Percentiles rank a stretch among this genome's conserved stretches.
Conservation (phyloP, 2,329 filamentous ascomycete genomes). For the Xylaria sp. region DNA sequence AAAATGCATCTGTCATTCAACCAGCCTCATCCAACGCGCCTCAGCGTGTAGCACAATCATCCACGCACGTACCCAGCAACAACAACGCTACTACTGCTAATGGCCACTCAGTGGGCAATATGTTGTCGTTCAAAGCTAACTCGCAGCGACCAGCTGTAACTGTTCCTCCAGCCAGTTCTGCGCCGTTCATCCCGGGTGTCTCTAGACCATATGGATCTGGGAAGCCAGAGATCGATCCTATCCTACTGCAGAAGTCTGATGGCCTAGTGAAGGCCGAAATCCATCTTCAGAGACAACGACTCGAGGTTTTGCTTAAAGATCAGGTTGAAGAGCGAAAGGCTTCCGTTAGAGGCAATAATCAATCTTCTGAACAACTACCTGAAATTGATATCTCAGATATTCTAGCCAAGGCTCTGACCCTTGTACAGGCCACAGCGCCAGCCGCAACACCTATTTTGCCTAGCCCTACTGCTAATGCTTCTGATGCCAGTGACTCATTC, state of each 20-base stretch:
- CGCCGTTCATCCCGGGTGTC: constrained; percentile 52
- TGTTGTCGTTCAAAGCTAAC: constrained; percentile 53
- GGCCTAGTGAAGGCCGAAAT: constrained; percentile 85
- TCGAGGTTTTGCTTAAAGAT: constrained; percentile 82
- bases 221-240: constrained; percentile 79
- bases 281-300: constrained; percentile 79
- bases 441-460: constrained; percentile 65
- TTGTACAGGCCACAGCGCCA: constrained; percentile 76
- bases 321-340: constrained; percentile 74
- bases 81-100: constrained; percentile 40
- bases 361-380: constrained; percentile 63
- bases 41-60: constrained; percentile 42
- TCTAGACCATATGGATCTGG: constrained; percentile 58
- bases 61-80: constrained; percentile 35
- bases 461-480: constrained; percentile 65
- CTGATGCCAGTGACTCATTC: constrained; percentile 79
- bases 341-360: constrained; percentile 56
- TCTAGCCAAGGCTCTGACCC: constrained; percentile 74
- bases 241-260: constrained; percentile 87
- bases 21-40: constrained; percentile 40
- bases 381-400: constrained; percentile 80
- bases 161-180: constrained; percentile 39
- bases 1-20: constrained; percentile 43
- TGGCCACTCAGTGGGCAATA: constrained; percentile 48
- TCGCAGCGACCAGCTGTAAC: constrained; percentile 51